Evolutionary conservation across 129 eudicot species (phyloP).

Genomic region (Smallanthus sonchifolius): DNA sequence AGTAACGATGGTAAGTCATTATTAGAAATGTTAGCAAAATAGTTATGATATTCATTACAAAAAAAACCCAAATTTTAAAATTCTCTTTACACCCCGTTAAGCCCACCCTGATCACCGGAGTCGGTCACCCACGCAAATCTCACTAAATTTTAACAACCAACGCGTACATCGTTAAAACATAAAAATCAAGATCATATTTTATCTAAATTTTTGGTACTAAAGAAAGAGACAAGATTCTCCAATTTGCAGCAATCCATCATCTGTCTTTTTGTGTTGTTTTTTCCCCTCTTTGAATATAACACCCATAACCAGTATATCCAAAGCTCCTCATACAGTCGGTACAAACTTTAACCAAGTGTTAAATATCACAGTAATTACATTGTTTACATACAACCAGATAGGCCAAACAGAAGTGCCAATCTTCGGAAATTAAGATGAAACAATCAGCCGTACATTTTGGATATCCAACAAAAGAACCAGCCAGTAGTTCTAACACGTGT

Average conservation of each 20-base stretch:
- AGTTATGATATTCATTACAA: too few relatives aligned
- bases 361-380: constrained; percentile 27
- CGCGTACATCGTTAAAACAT: not conserved
- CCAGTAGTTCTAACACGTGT: too few relatives aligned
- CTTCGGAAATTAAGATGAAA: constrained; percentile 13
- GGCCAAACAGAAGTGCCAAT: constrained; percentile 2
- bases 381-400: constrained; percentile 25
- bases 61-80: too few relatives aligned
- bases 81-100: too few relatives aligned
- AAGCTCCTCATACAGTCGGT: constrained; percentile 7
- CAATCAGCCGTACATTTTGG: constrained; percentile 33
- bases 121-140: not conserved
- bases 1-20: too few relatives aligned
- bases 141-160: not conserved
- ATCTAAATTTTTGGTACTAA: not conserved
- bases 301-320: constrained; percentile 26
- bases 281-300: constrained; percentile 36
- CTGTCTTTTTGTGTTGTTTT: constrained; percentile 20
- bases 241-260: not conserved
- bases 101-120: too few relatives aligned
- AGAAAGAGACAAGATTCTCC: not conserved
- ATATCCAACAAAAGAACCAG: not conserved
- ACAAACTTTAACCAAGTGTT: constrained; percentile 9
- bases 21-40: too few relatives aligned
- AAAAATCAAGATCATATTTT: not conserved